A percentile compares a stretch with the other conserved stretches of the same genome.
Evolutionary conservation across 164 flowering plant species (phyloP).

Genomic region (Nymphaea thermarum): DNA sequence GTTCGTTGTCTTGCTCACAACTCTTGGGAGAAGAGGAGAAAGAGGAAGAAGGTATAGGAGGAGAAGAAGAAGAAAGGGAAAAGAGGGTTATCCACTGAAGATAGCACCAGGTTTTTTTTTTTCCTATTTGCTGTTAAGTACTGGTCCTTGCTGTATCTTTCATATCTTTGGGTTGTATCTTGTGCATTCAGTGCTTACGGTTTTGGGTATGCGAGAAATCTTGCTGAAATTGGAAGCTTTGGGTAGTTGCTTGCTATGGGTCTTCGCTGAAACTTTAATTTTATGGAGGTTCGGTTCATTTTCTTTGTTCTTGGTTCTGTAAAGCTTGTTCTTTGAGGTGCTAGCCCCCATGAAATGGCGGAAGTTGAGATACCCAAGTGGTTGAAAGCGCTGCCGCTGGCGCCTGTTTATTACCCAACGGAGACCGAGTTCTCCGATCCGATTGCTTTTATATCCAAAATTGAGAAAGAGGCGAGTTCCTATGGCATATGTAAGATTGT

Average conservation of each 20-base stretch:
- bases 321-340: slow-evolving; percentile 4
- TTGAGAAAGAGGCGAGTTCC: slow-evolving; percentile 89
- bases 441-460: slow-evolving; percentile 89
- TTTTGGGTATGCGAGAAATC: neutral
- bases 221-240: neutral
- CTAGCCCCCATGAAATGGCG: slow-evolving; percentile 29
- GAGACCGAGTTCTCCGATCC: slow-evolving; percentile 99
- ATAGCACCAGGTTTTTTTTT: neutral
- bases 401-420: slow-evolving; percentile 80
- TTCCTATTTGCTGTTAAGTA: neutral
- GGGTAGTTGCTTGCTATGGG: neutral
- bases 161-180: neutral
- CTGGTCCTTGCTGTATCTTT: neutral
- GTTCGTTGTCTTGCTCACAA: no score
- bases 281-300: neutral
- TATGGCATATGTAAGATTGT: slow-evolving; percentile 93
- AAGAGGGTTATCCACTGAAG: neutral
- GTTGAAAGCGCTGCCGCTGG: slow-evolving; percentile 73
- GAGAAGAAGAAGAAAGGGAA: neutral
- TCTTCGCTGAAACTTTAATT: neutral
- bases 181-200: neutral
- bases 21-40: neutral
- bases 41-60: neutral
- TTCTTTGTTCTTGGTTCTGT: slow-evolving; percentile 2
- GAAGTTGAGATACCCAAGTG: slow-evolving; percentile 67